A percentile compares a stretch with the other conserved stretches of the same genome.
These are phyloP conservation scores for Cercospora nicotianae DNA, from an alignment of 2,329 filamentous ascomycete genomes.

Conservation along the genomic window DNA sequence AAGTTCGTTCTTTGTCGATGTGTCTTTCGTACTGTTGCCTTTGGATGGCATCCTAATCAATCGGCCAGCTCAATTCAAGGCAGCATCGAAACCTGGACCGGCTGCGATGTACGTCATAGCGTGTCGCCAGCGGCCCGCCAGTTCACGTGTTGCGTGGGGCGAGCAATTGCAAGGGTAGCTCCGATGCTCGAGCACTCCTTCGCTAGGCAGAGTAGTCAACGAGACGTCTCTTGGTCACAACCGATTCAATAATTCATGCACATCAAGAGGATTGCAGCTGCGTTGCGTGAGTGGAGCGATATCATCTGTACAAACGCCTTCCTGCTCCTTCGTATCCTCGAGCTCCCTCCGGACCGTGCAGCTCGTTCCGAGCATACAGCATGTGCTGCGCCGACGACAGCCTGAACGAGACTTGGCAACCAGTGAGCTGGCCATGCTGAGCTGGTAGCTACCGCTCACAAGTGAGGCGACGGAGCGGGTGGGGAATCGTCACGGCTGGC, in stretches of 20 bases:
- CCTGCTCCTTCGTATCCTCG: neutral
- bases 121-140: neutral
- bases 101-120: neutral
- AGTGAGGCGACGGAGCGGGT: neutral
- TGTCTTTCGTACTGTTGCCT: neutral
- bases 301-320: neutral
- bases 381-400: neutral
- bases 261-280: neutral
- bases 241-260: neutral
- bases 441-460: neutral
- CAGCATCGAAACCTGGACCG: constrained; percentile 2
- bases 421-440: neutral
- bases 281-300: neutral
- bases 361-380: neutral
- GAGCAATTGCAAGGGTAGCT: neutral
- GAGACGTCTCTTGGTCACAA: constrained; percentile 1
- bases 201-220: neutral
- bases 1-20: neutral
- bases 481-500: neutral
- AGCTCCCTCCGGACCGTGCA: neutral
- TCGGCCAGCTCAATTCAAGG: neutral
- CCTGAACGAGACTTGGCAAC: neutral
- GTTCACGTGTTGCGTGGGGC: neutral
- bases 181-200: neutral
- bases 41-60: neutral